Conservation (phyloP, 495 filamentous ascomycete genomes). For the Endocarpon pusillum region DNA sequence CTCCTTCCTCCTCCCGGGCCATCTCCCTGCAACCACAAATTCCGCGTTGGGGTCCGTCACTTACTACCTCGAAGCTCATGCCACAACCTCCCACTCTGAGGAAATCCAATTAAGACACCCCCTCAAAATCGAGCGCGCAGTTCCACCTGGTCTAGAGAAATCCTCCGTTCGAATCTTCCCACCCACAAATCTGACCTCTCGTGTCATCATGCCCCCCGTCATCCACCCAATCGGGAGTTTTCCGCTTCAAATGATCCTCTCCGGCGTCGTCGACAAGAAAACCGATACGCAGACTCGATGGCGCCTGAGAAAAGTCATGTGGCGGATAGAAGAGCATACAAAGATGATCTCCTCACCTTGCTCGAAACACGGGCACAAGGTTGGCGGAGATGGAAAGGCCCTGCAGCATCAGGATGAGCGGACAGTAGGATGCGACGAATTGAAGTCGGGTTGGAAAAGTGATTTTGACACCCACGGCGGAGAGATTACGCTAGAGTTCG, state of each 20-base stretch:
- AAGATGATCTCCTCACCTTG: slow-evolving; percentile 72
- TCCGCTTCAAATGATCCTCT: slow-evolving; percentile 58
- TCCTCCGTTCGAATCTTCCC: slow-evolving; percentile 82
- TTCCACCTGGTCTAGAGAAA: slow-evolving; percentile 57
- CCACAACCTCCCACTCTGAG: slow-evolving; percentile 38
- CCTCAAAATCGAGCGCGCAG: slow-evolving; percentile 57
- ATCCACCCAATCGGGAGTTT: slow-evolving; percentile 81
- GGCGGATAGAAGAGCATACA: slow-evolving; percentile 79
- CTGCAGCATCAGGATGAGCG: slow-evolving; percentile 59
- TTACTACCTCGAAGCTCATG: slow-evolving; percentile 67
- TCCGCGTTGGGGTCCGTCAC: slow-evolving; percentile 53
- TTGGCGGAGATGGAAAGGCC: slow-evolving; percentile 58
- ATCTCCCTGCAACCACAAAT: slow-evolving; percentile 68
- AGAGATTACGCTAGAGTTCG: slow-evolving; percentile 68
- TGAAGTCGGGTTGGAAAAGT: slow-evolving; percentile 90
- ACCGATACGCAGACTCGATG: slow-evolving; percentile 52
- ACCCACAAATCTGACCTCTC: slow-evolving; percentile 78
- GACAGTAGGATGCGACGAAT: slow-evolving; percentile 54
- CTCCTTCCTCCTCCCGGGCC: slow-evolving; percentile 71
- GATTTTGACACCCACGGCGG: slow-evolving; percentile 60
- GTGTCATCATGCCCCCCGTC: slow-evolving; percentile 59
- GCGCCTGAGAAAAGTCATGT: slow-evolving; percentile 77
- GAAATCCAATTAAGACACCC: slow-evolving; percentile 45
- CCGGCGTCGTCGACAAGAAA: slow-evolving; percentile 55
- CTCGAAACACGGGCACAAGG: slow-evolving; percentile 53